Evolutionary conservation across 129 eudicot species (phyloP).

Genomic region (Tanacetum coccineum): DNA sequence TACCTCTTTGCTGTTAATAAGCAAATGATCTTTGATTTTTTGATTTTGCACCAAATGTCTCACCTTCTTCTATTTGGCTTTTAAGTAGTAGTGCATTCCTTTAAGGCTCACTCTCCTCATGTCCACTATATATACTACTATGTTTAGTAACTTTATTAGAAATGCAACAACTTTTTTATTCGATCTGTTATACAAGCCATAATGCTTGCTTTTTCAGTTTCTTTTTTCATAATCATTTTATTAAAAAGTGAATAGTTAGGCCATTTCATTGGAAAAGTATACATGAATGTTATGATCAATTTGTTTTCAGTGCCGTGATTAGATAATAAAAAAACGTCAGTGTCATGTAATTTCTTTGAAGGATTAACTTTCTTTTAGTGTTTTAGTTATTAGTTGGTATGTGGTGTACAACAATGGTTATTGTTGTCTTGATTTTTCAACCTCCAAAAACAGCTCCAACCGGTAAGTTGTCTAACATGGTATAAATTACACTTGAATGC

Average conservation of each 20-base stretch:
- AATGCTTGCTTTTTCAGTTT: neutral
- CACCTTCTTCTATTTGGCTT: constrained; percentile 16
- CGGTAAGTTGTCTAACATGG: too few relatives aligned
- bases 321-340: too few relatives aligned
- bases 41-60: constrained; percentile 10
- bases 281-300: neutral
- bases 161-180: neutral
- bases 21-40: constrained; percentile 8
- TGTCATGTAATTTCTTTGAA: too few relatives aligned
- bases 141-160: neutral
- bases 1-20: constrained; percentile 16
- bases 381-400: too few relatives aligned
- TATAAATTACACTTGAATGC: too few relatives aligned
- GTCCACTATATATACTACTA: constrained; percentile 23
- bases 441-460: too few relatives aligned
- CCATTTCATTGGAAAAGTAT: neutral
- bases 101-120: constrained; percentile 10
- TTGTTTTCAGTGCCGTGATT: too few relatives aligned
- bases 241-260: too few relatives aligned
- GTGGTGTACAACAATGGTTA: too few relatives aligned
- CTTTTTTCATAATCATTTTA: neutral
- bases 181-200: neutral
- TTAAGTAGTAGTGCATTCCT: constrained; percentile 21
- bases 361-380: too few relatives aligned
- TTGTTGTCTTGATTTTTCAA: too few relatives aligned